Percentiles rank a stretch among this genome's conserved stretches.
phyloP scores from a whole-genome alignment of 305 asterid genomes.

The Fraxinus floribunda region DNA sequence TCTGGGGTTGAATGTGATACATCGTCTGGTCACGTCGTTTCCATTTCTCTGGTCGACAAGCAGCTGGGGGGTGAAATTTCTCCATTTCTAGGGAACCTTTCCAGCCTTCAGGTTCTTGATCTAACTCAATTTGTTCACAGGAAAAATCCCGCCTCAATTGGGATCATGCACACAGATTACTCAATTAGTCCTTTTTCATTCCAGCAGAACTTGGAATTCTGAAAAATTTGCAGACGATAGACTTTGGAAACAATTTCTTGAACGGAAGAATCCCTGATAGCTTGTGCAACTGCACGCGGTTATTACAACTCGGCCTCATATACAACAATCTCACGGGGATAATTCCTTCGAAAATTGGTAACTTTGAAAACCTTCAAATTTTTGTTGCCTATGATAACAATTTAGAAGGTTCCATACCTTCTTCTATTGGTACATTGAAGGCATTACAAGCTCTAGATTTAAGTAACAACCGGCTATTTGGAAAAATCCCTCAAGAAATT shows the following conservation, averaged over 20 bases:
- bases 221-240: constrained; percentile 36
- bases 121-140: constrained; percentile 65
- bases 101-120: constrained; percentile 75
- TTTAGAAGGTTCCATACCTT: constrained; percentile 58
- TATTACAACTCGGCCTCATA: constrained; percentile 43
- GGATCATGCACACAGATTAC: constrained; percentile 48
- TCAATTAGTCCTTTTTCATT: constrained; percentile 43
- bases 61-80: constrained; percentile 59
- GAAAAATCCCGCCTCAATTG: constrained; percentile 58
- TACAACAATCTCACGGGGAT: constrained; percentile 63
- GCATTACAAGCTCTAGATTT: constrained; percentile 54
- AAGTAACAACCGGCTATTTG: constrained; percentile 55
- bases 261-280: constrained; percentile 58
- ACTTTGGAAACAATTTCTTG: constrained; percentile 57
- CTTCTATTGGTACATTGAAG: constrained; percentile 55
- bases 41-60: constrained; percentile 50
- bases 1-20: constrained; percentile 57
- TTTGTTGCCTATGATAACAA: constrained; percentile 53
- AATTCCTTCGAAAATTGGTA: constrained; percentile 54
- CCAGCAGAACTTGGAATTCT: constrained; percentile 61
- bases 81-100: constrained; percentile 62
- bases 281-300: constrained; percentile 59
- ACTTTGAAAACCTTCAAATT: constrained; percentile 48
- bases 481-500: constrained; percentile 63
- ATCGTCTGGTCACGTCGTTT: constrained; percentile 32